phyloP scores from a whole-genome alignment of 306 rosid genomes.

The Herpetospermum pedunculosum region DNA sequence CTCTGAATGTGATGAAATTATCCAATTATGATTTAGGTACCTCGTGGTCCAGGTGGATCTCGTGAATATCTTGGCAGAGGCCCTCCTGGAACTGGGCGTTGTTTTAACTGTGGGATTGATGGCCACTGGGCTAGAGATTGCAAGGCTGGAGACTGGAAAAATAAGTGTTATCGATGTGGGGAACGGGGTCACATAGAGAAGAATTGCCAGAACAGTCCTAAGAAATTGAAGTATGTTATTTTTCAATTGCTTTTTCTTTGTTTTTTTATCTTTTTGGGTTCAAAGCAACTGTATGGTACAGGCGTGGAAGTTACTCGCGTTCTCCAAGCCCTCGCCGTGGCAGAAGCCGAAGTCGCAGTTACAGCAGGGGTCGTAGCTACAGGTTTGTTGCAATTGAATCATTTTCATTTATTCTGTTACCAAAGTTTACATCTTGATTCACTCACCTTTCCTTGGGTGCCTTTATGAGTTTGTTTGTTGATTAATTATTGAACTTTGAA shows the following conservation, averaged over 20 bases:
- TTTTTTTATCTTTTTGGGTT: background rate
- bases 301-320: constrained; percentile 31
- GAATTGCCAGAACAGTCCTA: constrained; percentile 43
- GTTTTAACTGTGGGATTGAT: constrained; percentile 45
- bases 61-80: constrained; percentile 40
- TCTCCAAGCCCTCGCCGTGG: constrained; percentile 38
- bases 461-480: background rate
- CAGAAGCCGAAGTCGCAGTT: constrained; percentile 44
- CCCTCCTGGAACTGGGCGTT: constrained; percentile 46
- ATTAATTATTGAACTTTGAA: background rate
- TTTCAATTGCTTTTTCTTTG: background rate
- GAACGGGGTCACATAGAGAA: constrained; percentile 45
- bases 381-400: constrained; percentile 17
- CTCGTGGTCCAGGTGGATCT: constrained; percentile 40
- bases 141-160: constrained; percentile 50
- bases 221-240: constrained; percentile 22
- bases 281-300: background rate
- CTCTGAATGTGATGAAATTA: background rate
- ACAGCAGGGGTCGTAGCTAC: constrained; percentile 44
- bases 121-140: constrained; percentile 54
- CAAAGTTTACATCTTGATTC: background rate
- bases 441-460: too few relatives aligned
- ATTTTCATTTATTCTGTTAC: background rate
- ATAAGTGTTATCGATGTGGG: constrained; percentile 43
- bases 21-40: constrained; percentile 12